Percentiles rank a stretch among this genome's conserved stretches.
These are phyloP conservation scores for Filosporella fistucella DNA, from an alignment of 495 filamentous ascomycete species.

Conservation along the genomic window DNA sequence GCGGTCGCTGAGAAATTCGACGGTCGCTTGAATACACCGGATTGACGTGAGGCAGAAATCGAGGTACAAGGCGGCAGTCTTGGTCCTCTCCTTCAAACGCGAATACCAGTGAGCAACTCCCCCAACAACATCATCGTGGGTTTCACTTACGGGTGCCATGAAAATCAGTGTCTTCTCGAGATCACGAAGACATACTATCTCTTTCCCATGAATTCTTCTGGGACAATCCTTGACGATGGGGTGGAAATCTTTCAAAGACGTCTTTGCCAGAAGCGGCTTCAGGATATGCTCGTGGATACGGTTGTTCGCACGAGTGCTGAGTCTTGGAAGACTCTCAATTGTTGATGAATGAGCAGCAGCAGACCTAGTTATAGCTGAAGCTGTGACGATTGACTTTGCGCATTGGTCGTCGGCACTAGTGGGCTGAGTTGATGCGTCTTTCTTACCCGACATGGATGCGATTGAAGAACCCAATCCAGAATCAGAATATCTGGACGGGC, in stretches of 20 bases:
- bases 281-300: slow-evolving; percentile 50
- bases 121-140: slow-evolving; percentile 41
- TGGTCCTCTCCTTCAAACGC: slow-evolving; percentile 69
- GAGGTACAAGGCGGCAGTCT: slow-evolving; percentile 63
- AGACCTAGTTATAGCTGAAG: slow-evolving; percentile 45
- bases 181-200: slow-evolving; percentile 81
- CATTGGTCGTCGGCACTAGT: slow-evolving; percentile 25
- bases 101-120: slow-evolving; percentile 62
- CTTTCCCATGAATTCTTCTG: slow-evolving; percentile 67
- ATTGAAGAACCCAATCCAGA: slow-evolving; percentile 57
- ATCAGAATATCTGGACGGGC: slow-evolving; percentile 51
- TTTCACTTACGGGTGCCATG: slow-evolving; percentile 79
- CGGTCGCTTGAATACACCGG: slow-evolving; percentile 77
- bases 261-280: slow-evolving; percentile 44
- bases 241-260: slow-evolving; percentile 68
- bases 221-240: slow-evolving; percentile 71
- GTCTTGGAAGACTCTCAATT: slow-evolving; percentile 32
- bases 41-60: slow-evolving; percentile 84
- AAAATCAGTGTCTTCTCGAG: slow-evolving; percentile 86
- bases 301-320: slow-evolving; percentile 45
- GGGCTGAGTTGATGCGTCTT: slow-evolving; percentile 18
- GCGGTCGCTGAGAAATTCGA: slow-evolving; percentile 70
- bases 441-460: slow-evolving; percentile 33
- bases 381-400: slow-evolving; percentile 26
- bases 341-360: slow-evolving; percentile 33